These are phyloP conservation scores for Suillus subalutaceus DNA, from an alignment of 768 basidiomycete species.

Conservation along the genomic window DNA sequence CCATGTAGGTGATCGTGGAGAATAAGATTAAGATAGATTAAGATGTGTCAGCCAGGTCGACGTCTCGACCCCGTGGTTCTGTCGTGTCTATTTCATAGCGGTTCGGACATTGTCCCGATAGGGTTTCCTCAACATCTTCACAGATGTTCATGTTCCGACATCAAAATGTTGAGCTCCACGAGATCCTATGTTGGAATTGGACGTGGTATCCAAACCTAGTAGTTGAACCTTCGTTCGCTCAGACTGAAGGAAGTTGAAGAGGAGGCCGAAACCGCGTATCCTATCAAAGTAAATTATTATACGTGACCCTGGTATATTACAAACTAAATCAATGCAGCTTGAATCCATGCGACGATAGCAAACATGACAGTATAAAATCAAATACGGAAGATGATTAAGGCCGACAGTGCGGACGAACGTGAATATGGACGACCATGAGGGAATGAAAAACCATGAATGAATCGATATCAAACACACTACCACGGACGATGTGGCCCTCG, in stretches of 20 bases:
- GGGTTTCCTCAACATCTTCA: conserved; percentile 4
- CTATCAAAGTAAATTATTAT: conserved; percentile 6
- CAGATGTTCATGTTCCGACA: conserved; percentile 4
- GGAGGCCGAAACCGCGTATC: neutral
- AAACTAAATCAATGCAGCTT: conserved; percentile 11
- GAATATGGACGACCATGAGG: conserved; percentile 11
- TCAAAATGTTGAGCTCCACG: conserved; percentile 1
- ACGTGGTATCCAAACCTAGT: neutral
- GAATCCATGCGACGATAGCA: conserved; percentile 12
- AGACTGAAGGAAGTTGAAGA: neutral
- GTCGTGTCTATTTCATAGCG: conserved; percentile 6
- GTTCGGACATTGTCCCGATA: neutral
- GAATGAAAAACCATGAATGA: conserved; percentile 1
- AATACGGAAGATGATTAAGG: conserved; percentile 12
- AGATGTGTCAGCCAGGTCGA: conserved; percentile 3
- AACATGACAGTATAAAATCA: conserved; percentile 12
- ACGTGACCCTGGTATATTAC: conserved; percentile 11
- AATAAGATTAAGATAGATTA: conserved; percentile 10
- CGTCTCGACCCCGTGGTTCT: conserved; percentile 14
- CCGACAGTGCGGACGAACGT: conserved; percentile 13
- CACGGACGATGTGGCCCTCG: conserved; percentile 49
- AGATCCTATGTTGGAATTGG: neutral
- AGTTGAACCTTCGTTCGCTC: neutral
- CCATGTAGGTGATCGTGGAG: conserved; percentile 14
- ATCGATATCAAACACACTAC: conserved; percentile 29